A percentile compares a stretch with the other conserved stretches of the same genome.
phyloP scores from a whole-genome alignment of 2,329 filamentous ascomycete genomes.

The Aspergillaceae sp. region DNA sequence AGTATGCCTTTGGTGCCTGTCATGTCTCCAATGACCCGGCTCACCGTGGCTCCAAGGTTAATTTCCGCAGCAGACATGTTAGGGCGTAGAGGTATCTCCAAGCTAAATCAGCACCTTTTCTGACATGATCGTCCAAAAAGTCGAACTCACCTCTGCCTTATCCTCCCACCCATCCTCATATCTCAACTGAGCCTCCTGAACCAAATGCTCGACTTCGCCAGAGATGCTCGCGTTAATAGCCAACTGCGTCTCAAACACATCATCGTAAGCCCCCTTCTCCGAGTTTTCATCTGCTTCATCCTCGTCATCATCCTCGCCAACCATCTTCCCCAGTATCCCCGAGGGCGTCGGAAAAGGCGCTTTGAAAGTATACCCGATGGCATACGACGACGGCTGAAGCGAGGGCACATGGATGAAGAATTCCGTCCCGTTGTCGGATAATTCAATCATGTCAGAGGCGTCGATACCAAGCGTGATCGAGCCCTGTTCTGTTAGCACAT shows the following conservation, averaged over 20 bases:
- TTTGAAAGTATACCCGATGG: conserved; percentile 27
- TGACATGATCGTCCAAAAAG: too few relatives aligned
- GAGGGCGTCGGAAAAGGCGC: conserved; percentile 23
- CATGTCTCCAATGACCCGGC: conserved; percentile 20
- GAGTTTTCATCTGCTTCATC: conserved; percentile 7
- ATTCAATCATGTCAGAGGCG: conserved; percentile 25
- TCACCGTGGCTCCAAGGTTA: conserved; percentile 24
- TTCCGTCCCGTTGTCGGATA: conserved; percentile 21
- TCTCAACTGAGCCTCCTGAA: conserved; percentile 15
- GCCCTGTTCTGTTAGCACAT: conserved; percentile 17
- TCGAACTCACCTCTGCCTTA: conserved; percentile 16
- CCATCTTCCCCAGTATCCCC: conserved; percentile 10
- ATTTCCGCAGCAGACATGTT: conserved; percentile 21
- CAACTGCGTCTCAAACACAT: conserved; percentile 15
- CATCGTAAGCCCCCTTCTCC: conserved; percentile 6
- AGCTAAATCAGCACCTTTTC: not conserved
- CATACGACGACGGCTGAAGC: conserved; percentile 17
- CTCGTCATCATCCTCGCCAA: conserved; percentile 10
- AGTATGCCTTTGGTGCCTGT: conserved; percentile 20
- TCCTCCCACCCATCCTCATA: conserved; percentile 19
- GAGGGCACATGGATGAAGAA: conserved; percentile 22
- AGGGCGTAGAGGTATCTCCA: conserved; percentile 23
- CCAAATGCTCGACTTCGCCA: conserved; percentile 20
- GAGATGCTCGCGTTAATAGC: conserved; percentile 24
- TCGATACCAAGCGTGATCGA: conserved; percentile 27